Conservation (phyloP, 768 basidiomycete species). For the Chalciporus piperatus region DNA sequence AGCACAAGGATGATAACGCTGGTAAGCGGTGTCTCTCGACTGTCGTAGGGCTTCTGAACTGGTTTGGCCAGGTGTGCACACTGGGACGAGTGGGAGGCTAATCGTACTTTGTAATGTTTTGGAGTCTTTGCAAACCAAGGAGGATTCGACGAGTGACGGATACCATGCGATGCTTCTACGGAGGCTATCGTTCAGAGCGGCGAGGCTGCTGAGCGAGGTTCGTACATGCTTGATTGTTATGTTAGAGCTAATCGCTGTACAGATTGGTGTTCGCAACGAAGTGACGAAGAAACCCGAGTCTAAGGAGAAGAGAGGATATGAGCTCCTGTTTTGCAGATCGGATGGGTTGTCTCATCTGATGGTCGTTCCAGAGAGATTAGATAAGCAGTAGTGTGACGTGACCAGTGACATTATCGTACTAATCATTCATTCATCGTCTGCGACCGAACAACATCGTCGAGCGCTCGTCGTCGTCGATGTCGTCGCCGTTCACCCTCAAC, state of each 20-base stretch:
- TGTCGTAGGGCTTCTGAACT: slow-evolving; percentile 26
- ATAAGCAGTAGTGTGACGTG: slow-evolving; percentile 25
- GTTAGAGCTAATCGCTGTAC: slow-evolving; percentile 1
- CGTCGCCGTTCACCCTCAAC: slow-evolving; percentile 33
- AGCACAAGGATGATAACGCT: slow-evolving; percentile 17
- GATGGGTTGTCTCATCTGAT: slow-evolving; percentile 16
- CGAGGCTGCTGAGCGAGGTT: slow-evolving; percentile 31
- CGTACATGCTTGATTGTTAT: not conserved
- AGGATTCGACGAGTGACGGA: slow-evolving; percentile 6
- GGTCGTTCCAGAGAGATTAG: slow-evolving; percentile 3
- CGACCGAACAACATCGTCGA: slow-evolving; percentile 16
- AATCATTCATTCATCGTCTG: slow-evolving; percentile 1
- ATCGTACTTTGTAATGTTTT: slow-evolving; percentile 41
- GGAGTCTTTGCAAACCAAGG: slow-evolving; percentile 24
- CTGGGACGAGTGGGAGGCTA: slow-evolving; percentile 43
- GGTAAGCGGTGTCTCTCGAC: slow-evolving; percentile 23
- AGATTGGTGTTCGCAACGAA: slow-evolving; percentile 1
- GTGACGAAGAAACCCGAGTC: not conserved
- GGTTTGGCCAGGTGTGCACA: slow-evolving; percentile 11
- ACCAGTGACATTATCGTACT: slow-evolving; percentile 15
- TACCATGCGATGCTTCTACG: slow-evolving; percentile 32
- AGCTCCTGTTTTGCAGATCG: slow-evolving; percentile 22
- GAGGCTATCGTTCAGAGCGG: slow-evolving; percentile 28
- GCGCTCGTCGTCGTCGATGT: slow-evolving; percentile 27
- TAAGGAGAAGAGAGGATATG: slow-evolving; percentile 3